Base-by-base conservation (phyloP, 805 yeast genomes). In the Starmera pachycereana region DNA sequence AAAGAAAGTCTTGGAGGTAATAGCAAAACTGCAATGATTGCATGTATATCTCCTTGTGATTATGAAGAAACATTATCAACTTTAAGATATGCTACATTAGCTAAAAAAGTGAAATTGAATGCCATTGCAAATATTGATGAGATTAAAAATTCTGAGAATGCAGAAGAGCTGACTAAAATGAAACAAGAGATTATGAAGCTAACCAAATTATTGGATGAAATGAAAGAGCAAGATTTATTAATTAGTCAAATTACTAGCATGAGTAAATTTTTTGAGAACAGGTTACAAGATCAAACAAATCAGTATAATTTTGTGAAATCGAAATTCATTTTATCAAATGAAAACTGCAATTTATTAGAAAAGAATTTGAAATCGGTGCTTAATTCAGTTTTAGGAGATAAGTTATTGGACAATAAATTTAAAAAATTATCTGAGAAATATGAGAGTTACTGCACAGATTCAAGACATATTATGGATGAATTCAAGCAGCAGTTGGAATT, bases 1-100 rank as follows among this genome's bases (percentile, higher is more conserved):
- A 79, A 78, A 51, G 90, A 83, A 48, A 77, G 76, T 43, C 61
- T 86, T 31, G 87, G 92, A 2, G 96, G 96, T 1, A 82, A 83
- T 52, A 80, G 92, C n/a, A 83, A 81, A 52, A 88, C 95, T 0
- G 80, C 81, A 2, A 76, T 87, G 82, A 72, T 87, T n/a, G 92
- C 92, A 16, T 86, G 94, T 55, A 68, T 87, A 0, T 78, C 94
- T 0, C 94, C 95, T 0, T 67, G 76, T 13, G 90, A 82, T 50
- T 80, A 75, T 56, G 89, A 83, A 16, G 95, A 85, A 51, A 78
- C 87, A 0, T 56, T 78, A 48, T 81, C 84, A 33, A 85, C 95
- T 0, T 61, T 85, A 42, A 65, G 88, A 44, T 85, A 85, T 55
- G 94, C 95, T 1, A 80, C 76, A 16, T 75, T 81, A 42, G 90